Percentiles rank a stretch among this genome's conserved stretches.
Evolutionary conservation across 768 basidiomycete species (phyloP).

Genomic region (Boletellus sp.): DNA sequence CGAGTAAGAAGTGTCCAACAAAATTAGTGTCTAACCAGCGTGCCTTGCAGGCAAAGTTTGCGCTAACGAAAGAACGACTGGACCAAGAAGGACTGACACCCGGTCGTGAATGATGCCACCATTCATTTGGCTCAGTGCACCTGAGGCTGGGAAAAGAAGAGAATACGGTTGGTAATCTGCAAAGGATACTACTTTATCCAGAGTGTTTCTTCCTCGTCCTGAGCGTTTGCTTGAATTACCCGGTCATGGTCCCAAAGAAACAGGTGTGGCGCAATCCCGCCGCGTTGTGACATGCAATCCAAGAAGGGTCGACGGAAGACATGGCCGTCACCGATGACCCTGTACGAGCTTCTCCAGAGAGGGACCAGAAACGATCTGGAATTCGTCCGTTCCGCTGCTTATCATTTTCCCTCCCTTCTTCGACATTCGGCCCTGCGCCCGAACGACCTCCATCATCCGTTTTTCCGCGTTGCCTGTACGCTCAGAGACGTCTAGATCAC

Average conservation of each 20-base stretch:
- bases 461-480: conserved; percentile 57
- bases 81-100: too few species aligned
- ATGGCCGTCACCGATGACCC: conserved; percentile 11
- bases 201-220: neutral
- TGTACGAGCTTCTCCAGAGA: conserved; percentile 59
- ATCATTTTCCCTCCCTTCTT: conserved; percentile 78
- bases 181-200: neutral
- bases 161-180: neutral
- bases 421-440: conserved; percentile 74
- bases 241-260: too few species aligned
- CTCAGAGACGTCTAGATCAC: conserved; percentile 35
- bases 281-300: neutral
- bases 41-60: too few species aligned
- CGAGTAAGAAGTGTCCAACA: neutral
- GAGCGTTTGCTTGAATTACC: neutral
- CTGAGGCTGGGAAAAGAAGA: neutral
- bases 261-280: neutral
- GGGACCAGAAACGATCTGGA: conserved; percentile 68
- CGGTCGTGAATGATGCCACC: too few species aligned
- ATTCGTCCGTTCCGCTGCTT: conserved; percentile 65
- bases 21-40: too few species aligned
- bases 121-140: too few species aligned
- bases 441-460: conserved; percentile 84
- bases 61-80: too few species aligned
- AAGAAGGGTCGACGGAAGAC: neutral